Percentiles rank a stretch among this genome's conserved stretches.
Evolutionary conservation across 2,329 filamentous ascomycete species (phyloP).

Genomic region (Apiospora aurea): DNA sequence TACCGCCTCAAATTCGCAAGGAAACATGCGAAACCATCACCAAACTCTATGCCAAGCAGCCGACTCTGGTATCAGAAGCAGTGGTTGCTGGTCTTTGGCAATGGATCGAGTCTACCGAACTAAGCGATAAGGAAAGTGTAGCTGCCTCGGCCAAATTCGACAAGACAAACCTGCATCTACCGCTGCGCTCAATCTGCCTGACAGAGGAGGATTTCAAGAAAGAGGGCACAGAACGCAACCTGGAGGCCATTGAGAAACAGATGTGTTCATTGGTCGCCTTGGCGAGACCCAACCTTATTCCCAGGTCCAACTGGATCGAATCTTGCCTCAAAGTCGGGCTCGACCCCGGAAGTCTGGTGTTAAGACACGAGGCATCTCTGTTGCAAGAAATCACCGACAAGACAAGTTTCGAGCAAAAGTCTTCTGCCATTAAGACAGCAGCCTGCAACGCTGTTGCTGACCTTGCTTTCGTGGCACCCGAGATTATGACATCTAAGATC

Average conservation of each 20-base stretch:
- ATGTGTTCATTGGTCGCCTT: conserved; percentile 81
- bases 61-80: conserved; percentile 64
- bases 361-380: conserved; percentile 67
- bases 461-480: conserved; percentile 90
- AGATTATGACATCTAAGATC: conserved; percentile 77
- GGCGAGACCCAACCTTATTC: conserved; percentile 78
- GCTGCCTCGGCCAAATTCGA: conserved; percentile 71
- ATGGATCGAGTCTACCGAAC: conserved; percentile 73
- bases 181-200: conserved; percentile 69
- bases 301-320: conserved; percentile 86
- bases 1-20: conserved; percentile 69
- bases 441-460: conserved; percentile 88
- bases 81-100: conserved; percentile 80
- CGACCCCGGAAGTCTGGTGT: conserved; percentile 82
- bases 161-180: conserved; percentile 66
- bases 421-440: conserved; percentile 64
- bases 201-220: conserved; percentile 57
- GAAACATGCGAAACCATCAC: conserved; percentile 69
- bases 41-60: conserved; percentile 66
- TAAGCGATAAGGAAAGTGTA: conserved; percentile 79
- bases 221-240: conserved; percentile 50
- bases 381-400: conserved; percentile 71
- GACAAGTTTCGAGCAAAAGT: conserved; percentile 53
- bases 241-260: conserved; percentile 67
- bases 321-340: conserved; percentile 79